Conservation (phyloP, 352 stramenopile genomes). For the Globisporangium iwayamae region DNA sequence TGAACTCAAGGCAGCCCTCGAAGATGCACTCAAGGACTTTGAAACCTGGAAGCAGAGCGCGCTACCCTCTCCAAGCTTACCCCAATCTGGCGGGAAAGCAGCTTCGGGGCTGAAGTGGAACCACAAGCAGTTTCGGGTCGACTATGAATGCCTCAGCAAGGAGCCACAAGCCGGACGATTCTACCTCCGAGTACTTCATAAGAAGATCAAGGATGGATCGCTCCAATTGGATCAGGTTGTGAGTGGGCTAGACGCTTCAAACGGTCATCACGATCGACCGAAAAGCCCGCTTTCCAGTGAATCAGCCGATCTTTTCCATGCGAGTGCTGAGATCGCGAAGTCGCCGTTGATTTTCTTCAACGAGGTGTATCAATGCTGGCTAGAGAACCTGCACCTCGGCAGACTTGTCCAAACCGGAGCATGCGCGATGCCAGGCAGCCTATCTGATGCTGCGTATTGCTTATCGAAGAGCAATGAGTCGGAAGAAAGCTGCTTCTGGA, state of each 20-base stretch:
- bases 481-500: conserved; percentile 48
- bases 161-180: conserved; percentile 65
- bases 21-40: conserved; percentile 43
- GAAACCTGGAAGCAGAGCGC: conserved; percentile 37
- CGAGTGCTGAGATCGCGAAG: conserved; percentile 64
- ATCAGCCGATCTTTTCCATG: conserved; percentile 47
- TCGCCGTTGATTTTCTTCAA: conserved; percentile 64
- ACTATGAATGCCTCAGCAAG: conserved; percentile 56
- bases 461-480: conserved; percentile 15
- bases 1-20: conserved; percentile 51
- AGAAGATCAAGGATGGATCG: conserved; percentile 67
- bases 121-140: conserved; percentile 59
- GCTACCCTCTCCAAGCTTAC: conserved; percentile 17
- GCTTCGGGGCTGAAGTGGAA: conserved; percentile 49
- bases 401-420: conserved; percentile 31
- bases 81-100: conserved; percentile 17
- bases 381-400: conserved; percentile 63
- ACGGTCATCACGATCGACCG: conserved; percentile 34
- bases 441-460: conserved; percentile 4
- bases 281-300: conserved; percentile 31
- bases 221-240: conserved; percentile 54
- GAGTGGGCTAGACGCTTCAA: conserved; percentile 32
- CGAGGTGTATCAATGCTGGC: conserved; percentile 79
- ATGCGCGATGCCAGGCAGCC: conserved; percentile 30
- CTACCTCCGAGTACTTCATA: conserved; percentile 69